A percentile compares a stretch with the other conserved stretches of the same genome.
These are phyloP conservation scores for Maudiozyma bulderi DNA, from an alignment of 805 yeast genomes.

Conservation along the genomic window DNA sequence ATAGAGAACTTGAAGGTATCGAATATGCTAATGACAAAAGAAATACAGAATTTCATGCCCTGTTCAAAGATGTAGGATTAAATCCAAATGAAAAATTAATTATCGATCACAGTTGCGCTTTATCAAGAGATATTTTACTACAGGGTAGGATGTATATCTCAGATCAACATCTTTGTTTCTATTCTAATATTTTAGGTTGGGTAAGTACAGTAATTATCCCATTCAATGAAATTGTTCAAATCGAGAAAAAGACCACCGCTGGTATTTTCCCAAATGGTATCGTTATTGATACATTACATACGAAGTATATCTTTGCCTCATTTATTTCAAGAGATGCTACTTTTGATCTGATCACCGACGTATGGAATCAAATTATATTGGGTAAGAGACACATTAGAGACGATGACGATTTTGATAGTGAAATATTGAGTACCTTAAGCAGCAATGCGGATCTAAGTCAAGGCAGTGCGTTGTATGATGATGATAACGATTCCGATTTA, in stretches of 20 bases:
- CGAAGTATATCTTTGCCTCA: slow-evolving; percentile 56
- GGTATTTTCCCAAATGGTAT: slow-evolving; percentile 65
- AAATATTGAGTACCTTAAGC: slow-evolving; percentile 9
- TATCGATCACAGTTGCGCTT: slow-evolving; percentile 59
- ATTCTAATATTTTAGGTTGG: slow-evolving; percentile 62
- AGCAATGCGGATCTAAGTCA: slow-evolving; percentile 9
- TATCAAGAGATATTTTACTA: slow-evolving; percentile 55
- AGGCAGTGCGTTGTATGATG: slow-evolving; percentile 22
- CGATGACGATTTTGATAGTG: slow-evolving; percentile 24
- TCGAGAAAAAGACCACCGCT: slow-evolving; percentile 59
- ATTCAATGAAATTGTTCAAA: slow-evolving; percentile 51
- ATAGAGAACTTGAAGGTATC: slow-evolving; percentile 15
- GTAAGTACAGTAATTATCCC: slow-evolving; percentile 53
- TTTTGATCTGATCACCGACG: slow-evolving; percentile 43
- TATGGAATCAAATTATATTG: slow-evolving; percentile 54
- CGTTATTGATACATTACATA: slow-evolving; percentile 53
- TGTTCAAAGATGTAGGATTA: slow-evolving; percentile 40
- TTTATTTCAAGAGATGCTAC: slow-evolving; percentile 53
- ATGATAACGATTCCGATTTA: slow-evolving; percentile 22
- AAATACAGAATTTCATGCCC: slow-evolving; percentile 50
- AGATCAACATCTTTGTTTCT: slow-evolving; percentile 50
- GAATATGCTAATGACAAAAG: slow-evolving; percentile 39
- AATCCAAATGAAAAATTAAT: slow-evolving; percentile 42
- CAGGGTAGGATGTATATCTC: slow-evolving; percentile 64
- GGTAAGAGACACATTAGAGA: slow-evolving; percentile 46